Base-by-base conservation (phyloP, 2,329 filamentous ascomycete genomes). In the Xylariaceae sp. region DNA sequence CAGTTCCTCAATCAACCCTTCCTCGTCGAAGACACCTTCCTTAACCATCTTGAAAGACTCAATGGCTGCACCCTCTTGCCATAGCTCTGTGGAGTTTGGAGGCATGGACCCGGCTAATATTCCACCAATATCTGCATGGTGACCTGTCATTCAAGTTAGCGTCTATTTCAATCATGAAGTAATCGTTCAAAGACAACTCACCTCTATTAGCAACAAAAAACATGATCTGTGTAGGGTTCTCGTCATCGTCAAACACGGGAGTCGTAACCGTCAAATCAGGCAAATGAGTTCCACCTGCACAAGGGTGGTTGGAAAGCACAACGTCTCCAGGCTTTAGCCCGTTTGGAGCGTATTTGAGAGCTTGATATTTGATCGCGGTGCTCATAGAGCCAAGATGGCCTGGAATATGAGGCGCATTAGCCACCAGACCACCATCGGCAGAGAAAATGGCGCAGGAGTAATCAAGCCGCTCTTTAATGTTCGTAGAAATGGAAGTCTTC, bases 371-470 rank as follows among this genome's bases (percentile, higher is more conserved):
- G 2, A 93, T 88, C 45, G 89, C 91, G 10, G 88, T 92, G n/a
- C 87, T 88, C 89, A 93, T 91, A 43, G 86, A 90, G 28, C 89
- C 89, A 12, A 94, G 74, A 66, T 93, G 89, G 1, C 92, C 88
- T 0, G 89, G 89, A 12, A 94, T 73, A 73, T 94, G 89, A 0
- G 89, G 89, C 16, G 89, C 83, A 64, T 91, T 91, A 4, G 88
- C 88, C 1, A 93, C 89, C 1, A 93, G 74, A 0, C 87, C 88
- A 17, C 89, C 89, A 9, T 83, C 81, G 0, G 84, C 80, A 59
- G 91, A 89, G 58, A 93, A 93, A 1, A 93, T 77, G 28, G 89
- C 89, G 58, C 89, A 94, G 3, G 87, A 91, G 63, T 90, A 94
- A 63, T 94, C 89, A 1, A 93, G 78, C 5, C 89, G 82, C 64